Evolutionary conservation across 257 asterid species (phyloP), one percentile per base, ranked within the genome.

Genomic region (Fraxinus cuspidata): DNA sequence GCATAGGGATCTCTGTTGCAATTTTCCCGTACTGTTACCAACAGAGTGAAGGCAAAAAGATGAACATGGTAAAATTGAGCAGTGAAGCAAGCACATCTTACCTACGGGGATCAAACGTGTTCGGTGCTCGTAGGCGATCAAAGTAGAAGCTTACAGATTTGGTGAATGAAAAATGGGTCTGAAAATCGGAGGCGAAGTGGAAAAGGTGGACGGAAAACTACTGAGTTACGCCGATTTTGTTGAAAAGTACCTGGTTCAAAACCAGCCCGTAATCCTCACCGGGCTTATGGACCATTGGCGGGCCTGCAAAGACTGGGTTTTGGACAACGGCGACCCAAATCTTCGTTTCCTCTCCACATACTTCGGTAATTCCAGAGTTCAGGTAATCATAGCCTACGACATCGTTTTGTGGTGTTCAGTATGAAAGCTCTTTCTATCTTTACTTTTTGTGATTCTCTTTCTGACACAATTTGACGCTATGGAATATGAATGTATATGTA

Each of bases 241-340:
- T 2, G 84, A 84, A 6, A 80, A 85, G 40, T 93, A 91, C 86
- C 70, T 93, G 77, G 78, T 79, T 29, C 82, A 27, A 71, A 93
- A 93, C 82, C 95, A 74, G 79, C 99, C 99, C 71, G 92, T 93
- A 29, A 38, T 96, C 73, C 91, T 96, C 68, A 93, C 94, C n/a
- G 98, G 99, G 53, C 87, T 95, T 37, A 92, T 83, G 84, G 92
- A 85, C 31, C 92, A 88, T 74, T 95, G 99, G 98, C 81, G 87
- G 80, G 93, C 97, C 70, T 85, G 91, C 80, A 85, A 79, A 18
- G 99, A 93, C 13, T 95, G 99, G 99, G 93, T 92, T 74, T 82
- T 79, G 77, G 79, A 70, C 64, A 86, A 84, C 75, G 97, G 97
- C 34, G 75, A 66, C 63, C 99, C 98, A 42, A 84, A 92, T 87